phyloP scores from a whole-genome alignment of 73 alveolate species.

The Paramecium primaurelia region DNA sequence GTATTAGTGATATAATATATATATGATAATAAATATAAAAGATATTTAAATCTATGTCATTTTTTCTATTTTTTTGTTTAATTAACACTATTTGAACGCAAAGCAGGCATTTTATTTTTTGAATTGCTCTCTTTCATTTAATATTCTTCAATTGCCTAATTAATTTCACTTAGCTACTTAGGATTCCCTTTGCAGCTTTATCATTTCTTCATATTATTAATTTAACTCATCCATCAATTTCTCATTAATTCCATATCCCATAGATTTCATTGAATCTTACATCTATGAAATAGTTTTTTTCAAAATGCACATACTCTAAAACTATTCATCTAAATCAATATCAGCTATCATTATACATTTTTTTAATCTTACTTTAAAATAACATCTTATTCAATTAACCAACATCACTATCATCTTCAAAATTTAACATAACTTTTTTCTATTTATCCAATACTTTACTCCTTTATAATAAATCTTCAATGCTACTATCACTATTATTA shows the following conservation, averaged over 20 bases:
- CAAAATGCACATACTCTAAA: neutral
- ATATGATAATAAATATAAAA: neutral
- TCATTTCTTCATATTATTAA: neutral
- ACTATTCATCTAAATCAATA: neutral
- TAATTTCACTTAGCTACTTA: neutral
- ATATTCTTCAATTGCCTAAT: neutral
- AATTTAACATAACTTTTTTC: neutral
- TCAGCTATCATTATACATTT: neutral
- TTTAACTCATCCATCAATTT: neutral
- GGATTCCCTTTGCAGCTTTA: neutral
- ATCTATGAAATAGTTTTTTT: neutral
- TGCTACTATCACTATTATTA: neutral
- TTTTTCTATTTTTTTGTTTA: neutral
- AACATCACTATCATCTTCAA: neutral
- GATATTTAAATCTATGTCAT: neutral
- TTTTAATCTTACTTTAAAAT: neutral
- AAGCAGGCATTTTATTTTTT: constrained; percentile 12
- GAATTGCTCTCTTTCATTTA: neutral
- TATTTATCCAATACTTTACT: neutral
- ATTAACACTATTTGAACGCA: neutral
- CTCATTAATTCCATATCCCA: neutral
- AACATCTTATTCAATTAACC: neutral
- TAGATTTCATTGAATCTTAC: neutral
- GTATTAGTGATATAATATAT: neutral
- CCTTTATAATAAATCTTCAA: neutral